Percentiles rank a stretch among this genome's conserved stretches.
Conservation (phyloP, 306 rosid species). For the Prunus salicina region DNA sequence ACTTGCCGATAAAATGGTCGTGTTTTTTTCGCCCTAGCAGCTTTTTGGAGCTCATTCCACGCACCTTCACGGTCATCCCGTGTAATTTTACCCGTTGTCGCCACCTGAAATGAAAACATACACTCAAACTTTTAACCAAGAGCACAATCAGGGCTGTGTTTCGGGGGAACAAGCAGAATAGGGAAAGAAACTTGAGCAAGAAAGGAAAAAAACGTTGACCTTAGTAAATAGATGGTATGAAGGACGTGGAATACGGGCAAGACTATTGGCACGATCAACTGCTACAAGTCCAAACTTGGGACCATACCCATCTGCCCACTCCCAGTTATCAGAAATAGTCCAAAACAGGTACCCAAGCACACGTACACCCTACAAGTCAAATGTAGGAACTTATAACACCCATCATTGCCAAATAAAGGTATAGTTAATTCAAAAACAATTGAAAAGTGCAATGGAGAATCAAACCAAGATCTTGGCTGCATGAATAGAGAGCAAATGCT, state of each 20-base stretch:
- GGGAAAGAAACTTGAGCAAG: slow-evolving; percentile 11
- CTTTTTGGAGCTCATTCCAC: slow-evolving; percentile 76
- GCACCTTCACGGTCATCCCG: slow-evolving; percentile 61
- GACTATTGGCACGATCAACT: slow-evolving; percentile 72
- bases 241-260: slow-evolving; percentile 79
- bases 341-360: slow-evolving; percentile 67
- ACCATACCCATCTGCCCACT: slow-evolving; percentile 99
- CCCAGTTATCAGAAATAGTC: slow-evolving; percentile 98
- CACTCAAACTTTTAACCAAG: slow-evolving; percentile 15
- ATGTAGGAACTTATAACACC: slow-evolving; percentile 13
- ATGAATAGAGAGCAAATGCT: slow-evolving; percentile 77
- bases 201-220: slow-evolving; percentile 34
- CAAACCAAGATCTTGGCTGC: slow-evolving; percentile 82
- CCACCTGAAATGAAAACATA: slow-evolving; percentile 57
- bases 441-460: slow-evolving; percentile 13
- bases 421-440: slow-evolving; percentile 3
- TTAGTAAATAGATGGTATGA: slow-evolving; percentile 85
- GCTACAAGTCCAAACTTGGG: slow-evolving; percentile 99
- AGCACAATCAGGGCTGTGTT: slow-evolving; percentile 9
- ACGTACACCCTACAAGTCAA: slow-evolving; percentile 72
- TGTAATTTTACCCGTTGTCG: slow-evolving; percentile 60
- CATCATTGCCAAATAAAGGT: slow-evolving; percentile 18
- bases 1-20: slow-evolving; percentile 83
- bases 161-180: not conserved
- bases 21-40: slow-evolving; percentile 63